These are phyloP conservation scores for Lumnitzera racemosa DNA, from an alignment of 345 rosid genomes.

Conservation along the genomic window DNA sequence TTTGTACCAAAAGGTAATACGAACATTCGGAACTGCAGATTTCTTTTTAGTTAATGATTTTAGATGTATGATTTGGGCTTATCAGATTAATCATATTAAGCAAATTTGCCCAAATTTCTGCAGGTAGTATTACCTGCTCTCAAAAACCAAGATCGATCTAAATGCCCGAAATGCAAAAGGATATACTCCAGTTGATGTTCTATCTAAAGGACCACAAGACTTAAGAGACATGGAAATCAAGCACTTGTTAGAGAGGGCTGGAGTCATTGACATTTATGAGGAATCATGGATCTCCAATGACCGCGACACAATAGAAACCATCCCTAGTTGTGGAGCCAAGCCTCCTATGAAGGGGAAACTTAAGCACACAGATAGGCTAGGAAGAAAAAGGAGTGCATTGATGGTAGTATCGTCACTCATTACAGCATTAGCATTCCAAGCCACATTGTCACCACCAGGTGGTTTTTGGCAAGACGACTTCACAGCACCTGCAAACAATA, in stretches of 20 bases:
- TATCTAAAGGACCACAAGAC: slow-evolving; percentile 13
- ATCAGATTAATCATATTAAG: background rate
- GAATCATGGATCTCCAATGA: background rate
- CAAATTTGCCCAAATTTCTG: slow-evolving; percentile 2
- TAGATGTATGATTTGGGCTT: background rate
- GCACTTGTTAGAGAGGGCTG: slow-evolving; percentile 6
- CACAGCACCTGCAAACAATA: background rate
- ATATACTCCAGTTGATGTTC: slow-evolving; percentile 14
- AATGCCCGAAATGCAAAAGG: slow-evolving; percentile 16
- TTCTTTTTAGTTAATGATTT: background rate
- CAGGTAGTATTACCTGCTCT: slow-evolving; percentile 17
- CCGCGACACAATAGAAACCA: background rate
- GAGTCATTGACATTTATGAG: background rate
- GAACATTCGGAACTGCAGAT: too few species aligned
- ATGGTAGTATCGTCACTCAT: slow-evolving; percentile 31
- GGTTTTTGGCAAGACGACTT: slow-evolving; percentile 21
- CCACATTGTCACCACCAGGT: slow-evolving; percentile 20
- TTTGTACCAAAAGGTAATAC: too few species aligned
- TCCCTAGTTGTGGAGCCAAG: background rate
- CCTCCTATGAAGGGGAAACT: background rate
- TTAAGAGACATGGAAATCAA: slow-evolving; percentile 17
- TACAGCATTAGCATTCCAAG: slow-evolving; percentile 27
- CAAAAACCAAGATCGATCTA: slow-evolving; percentile 9
- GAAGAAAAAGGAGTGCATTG: slow-evolving; percentile 18
- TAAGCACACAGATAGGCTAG: slow-evolving; percentile 14